A percentile compares a stretch with the other conserved stretches of the same genome.
phyloP scores from a whole-genome alignment of 495 filamentous ascomycete genomes.

The Talaromyces liani region DNA sequence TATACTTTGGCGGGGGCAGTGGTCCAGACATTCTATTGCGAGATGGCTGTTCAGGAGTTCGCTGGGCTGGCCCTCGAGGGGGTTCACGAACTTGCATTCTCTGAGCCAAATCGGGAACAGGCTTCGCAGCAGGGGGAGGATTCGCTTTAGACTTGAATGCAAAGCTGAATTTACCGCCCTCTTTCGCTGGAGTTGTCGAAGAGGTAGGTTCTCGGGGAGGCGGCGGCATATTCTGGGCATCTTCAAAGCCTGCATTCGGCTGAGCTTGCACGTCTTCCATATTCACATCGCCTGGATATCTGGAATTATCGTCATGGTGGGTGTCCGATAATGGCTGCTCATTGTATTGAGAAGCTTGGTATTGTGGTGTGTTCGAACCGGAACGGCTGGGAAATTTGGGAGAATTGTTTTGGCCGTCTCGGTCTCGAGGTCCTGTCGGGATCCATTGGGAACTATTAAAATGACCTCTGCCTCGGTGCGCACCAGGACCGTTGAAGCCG shows the following conservation, averaged over 20 bases:
- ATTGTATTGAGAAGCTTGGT: constrained; percentile 17
- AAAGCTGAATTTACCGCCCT: constrained; percentile 76
- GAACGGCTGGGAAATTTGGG: constrained; percentile 19
- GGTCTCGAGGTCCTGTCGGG: constrained; percentile 27
- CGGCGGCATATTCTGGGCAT: constrained; percentile 39
- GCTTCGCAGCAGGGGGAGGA: constrained; percentile 50
- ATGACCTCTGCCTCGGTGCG: constrained; percentile 31
- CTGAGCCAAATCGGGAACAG: constrained; percentile 60
- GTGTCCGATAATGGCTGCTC: background rate
- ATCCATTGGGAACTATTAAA: constrained; percentile 60
- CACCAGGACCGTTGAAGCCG: constrained; percentile 21
- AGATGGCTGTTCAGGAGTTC: constrained; percentile 26
- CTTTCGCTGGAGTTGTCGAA: constrained; percentile 43
- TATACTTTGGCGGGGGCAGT: constrained; percentile 34
- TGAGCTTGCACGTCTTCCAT: constrained; percentile 50
- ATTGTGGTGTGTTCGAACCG: constrained; percentile 19
- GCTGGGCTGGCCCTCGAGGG: constrained; percentile 34
- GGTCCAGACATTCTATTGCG: constrained; percentile 28
- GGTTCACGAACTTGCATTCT: constrained; percentile 56
- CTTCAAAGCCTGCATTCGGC: constrained; percentile 22
- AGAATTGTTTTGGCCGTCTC: constrained; percentile 25
- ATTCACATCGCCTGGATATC: constrained; percentile 37
- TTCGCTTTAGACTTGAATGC: constrained; percentile 71
- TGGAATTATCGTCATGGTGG: background rate
- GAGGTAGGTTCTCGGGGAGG: constrained; percentile 40